A percentile compares a stretch with the other conserved stretches of the same genome.
phyloP scores from a whole-genome alignment of 106 monocot genomes.

The Phalaenopsis aphrodite region DNA sequence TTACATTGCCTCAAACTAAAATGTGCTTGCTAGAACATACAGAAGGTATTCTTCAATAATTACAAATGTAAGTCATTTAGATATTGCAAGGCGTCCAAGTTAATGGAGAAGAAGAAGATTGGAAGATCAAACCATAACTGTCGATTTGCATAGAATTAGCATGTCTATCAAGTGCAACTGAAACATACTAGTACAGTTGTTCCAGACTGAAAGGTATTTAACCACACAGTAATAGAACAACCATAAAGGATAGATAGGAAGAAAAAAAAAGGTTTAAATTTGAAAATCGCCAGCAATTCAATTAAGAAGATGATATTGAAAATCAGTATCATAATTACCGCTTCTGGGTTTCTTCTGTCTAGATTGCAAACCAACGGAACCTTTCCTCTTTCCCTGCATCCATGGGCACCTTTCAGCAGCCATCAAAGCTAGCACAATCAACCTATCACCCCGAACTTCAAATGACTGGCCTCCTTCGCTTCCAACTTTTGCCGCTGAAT shows the following conservation, averaged over 20 bases:
- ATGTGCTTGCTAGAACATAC: neutral
- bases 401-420: conserved; percentile 4
- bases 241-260: neutral
- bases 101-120: neutral
- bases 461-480: neutral
- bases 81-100: neutral
- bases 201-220: neutral
- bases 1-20: neutral
- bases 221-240: neutral
- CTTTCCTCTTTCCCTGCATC: conserved; percentile 5
- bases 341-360: neutral
- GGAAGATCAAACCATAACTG: neutral
- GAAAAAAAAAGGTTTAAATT: neutral
- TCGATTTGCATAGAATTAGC: neutral
- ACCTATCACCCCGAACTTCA: neutral
- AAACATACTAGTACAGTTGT: neutral
- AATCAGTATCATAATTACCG: neutral
- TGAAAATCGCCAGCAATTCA: too few relatives aligned
- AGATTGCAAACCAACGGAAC: neutral
- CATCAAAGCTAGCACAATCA: conserved; percentile 5
- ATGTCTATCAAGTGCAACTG: neutral
- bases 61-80: neutral
- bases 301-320: too few relatives aligned
- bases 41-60: neutral
- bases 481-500: neutral